Evolutionary conservation across 139 green algal genomes (phyloP), one percentile per base, ranked within the genome.

Genomic region (Chlamydomonas schloesseri): DNA sequence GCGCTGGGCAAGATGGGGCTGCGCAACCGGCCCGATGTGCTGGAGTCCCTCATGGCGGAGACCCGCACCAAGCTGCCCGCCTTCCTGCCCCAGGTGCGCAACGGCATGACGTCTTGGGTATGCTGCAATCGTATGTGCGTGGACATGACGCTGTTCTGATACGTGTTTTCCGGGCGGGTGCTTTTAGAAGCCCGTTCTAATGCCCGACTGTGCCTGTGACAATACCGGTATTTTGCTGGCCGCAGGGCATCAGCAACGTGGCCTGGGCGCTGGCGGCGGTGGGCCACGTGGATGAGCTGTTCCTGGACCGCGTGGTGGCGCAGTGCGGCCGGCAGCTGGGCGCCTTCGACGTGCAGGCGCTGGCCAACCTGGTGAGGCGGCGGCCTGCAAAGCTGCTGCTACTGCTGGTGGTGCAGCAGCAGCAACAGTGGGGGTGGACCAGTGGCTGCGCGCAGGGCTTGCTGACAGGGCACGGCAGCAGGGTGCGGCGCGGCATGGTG

Each of bases 191-290:
- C n/a, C n/a, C n/a, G n/a, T n/a, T n/a, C n/a, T n/a, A n/a, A n/a
- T n/a, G n/a, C n/a, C n/a, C n/a, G n/a, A n/a, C n/a, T n/a, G n/a
- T n/a, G n/a, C n/a, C n/a, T n/a, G n/a, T n/a, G n/a, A n/a, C n/a
- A n/a, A 33, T 5, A 24, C 29, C 64, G 71, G 3, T 23, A 14
- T 60, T 3, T 6, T 14, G 8, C 14, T 24, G 1, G 34, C 0
- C 34, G 10, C 85, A 94, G 90, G 92, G 92, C 23, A 77, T 94
- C n/a, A 87, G 82, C 64, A 94, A 94, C 81, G 87, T 93, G 10
- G 88, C 87, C 13, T 94, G 92, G 92, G 88, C 83, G 18, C 47
- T 89, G 31, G 88, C 88, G 29, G 80, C 84, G 18, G 84, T 84
- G 36, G 84, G 84, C 29, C 84, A 90, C 80, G 24, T 31, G 18